Conservation (phyloP, 2,329 filamentous ascomycete genomes). For the Diaporthe aspalathi region DNA sequence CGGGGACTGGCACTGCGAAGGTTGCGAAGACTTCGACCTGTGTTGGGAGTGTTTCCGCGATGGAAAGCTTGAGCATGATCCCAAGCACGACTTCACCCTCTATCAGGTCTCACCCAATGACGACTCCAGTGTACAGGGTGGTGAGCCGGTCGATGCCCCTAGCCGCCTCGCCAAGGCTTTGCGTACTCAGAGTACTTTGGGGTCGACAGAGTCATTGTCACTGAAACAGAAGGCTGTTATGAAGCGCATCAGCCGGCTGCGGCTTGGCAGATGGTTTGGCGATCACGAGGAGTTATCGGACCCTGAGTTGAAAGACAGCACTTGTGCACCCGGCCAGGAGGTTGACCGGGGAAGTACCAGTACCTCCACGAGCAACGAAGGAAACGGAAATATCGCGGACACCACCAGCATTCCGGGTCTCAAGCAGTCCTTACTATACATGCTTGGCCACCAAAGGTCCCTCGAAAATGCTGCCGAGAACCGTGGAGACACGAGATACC, state of each 20-base stretch:
- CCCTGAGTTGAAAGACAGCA: not conserved
- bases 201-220: constrained; percentile 20
- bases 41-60: constrained; percentile 28
- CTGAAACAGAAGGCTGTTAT: not conserved
- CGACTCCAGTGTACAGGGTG: not conserved
- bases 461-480: constrained; percentile 1
- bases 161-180: constrained; percentile 10
- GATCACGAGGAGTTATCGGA: not conserved
- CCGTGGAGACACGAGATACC: constrained; percentile 1
- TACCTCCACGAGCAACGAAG: not conserved
- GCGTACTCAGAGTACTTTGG: not conserved
- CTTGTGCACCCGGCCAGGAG: too few relatives aligned
- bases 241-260: constrained; percentile 7
- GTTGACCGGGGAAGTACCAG: not conserved
- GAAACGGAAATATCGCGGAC: not conserved
- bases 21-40: constrained; percentile 22
- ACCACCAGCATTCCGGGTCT: not conserved
- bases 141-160: not conserved
- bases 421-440: not conserved
- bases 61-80: constrained; percentile 14
- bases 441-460: constrained; percentile 13
- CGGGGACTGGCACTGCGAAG: constrained; percentile 17
- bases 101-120: not conserved
- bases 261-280: constrained; percentile 15
- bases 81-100: constrained; percentile 13